phyloP scores from a whole-genome alignment of 345 rosid species.

The Dimocarpus longan region DNA sequence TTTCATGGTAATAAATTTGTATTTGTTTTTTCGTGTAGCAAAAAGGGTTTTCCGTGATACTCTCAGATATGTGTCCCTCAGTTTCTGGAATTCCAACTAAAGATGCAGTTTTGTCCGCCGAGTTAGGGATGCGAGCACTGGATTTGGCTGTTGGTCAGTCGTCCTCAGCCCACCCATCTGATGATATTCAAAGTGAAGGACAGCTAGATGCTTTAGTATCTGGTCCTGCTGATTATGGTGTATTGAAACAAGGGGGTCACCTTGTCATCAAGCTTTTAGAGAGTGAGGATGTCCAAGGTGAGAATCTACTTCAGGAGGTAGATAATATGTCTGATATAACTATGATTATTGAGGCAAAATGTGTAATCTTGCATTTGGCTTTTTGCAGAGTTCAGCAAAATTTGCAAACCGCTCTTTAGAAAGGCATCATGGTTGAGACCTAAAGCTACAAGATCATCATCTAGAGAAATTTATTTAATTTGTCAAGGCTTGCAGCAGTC shows the following conservation, averaged over 20 bases:
- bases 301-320: neutral
- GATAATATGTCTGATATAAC: neutral
- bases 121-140: conserved; percentile 89
- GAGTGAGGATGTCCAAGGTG: conserved; percentile 88
- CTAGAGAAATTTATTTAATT: conserved; percentile 89
- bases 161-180: conserved; percentile 35
- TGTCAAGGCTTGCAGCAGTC: conserved; percentile 59
- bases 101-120: conserved; percentile 83
- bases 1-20: neutral
- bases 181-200: conserved; percentile 21
- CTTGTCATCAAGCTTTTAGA: conserved; percentile 89
- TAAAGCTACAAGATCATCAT: conserved; percentile 90
- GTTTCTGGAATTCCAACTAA: conserved; percentile 83
- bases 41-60: conserved; percentile 75
- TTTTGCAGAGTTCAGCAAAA: conserved; percentile 59
- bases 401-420: conserved; percentile 77
- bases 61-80: conserved; percentile 89
- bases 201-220: conserved; percentile 14
- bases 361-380: neutral
- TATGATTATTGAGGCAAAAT: neutral
- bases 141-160: conserved; percentile 75
- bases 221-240: conserved; percentile 42
- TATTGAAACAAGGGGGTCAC: conserved; percentile 71
- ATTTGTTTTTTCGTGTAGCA: conserved; percentile 47
- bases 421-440: conserved; percentile 95